Conservation (phyloP, 164 flowering plant species). For the Magnolia officinalis region DNA sequence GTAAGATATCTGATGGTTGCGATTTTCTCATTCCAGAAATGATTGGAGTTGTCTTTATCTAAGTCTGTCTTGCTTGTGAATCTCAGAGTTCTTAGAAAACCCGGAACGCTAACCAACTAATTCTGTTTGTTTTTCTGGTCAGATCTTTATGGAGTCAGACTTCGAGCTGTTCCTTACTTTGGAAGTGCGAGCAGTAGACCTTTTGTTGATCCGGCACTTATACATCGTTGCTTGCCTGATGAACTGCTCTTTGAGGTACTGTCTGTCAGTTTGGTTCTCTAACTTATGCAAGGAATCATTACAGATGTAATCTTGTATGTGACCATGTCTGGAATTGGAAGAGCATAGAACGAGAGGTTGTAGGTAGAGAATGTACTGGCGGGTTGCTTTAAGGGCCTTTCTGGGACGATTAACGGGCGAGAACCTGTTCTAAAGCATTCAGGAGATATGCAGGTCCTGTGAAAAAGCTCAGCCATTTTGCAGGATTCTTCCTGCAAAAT, state of each 20-base stretch:
- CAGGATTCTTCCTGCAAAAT: no score
- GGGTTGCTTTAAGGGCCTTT: neutral
- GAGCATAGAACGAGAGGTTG: neutral
- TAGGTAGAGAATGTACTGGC: neutral
- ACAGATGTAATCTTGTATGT: neutral
- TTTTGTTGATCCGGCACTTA: constrained; percentile 56
- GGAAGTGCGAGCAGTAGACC: constrained; percentile 63
- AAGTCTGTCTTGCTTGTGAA: neutral
- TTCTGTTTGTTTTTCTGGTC: constrained; percentile 4
- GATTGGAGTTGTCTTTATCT: neutral
- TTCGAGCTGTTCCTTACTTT: constrained; percentile 68
- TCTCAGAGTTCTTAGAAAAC: neutral
- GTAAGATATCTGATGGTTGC: neutral
- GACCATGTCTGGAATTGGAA: neutral
- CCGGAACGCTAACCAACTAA: neutral
- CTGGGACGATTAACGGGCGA: neutral
- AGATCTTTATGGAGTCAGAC: constrained; percentile 87
- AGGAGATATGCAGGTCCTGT: no score
- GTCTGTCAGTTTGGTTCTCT: neutral
- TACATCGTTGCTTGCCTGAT: constrained; percentile 83
- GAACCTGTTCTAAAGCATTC: neutral
- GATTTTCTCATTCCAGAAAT: neutral
- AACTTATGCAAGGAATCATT: neutral
- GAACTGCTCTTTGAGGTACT: constrained; percentile 85
- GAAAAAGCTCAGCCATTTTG: no score